Evolutionary conservation across 768 basidiomycete genomes (phyloP).

Genomic region (Xerocomellus intermedius): DNA sequence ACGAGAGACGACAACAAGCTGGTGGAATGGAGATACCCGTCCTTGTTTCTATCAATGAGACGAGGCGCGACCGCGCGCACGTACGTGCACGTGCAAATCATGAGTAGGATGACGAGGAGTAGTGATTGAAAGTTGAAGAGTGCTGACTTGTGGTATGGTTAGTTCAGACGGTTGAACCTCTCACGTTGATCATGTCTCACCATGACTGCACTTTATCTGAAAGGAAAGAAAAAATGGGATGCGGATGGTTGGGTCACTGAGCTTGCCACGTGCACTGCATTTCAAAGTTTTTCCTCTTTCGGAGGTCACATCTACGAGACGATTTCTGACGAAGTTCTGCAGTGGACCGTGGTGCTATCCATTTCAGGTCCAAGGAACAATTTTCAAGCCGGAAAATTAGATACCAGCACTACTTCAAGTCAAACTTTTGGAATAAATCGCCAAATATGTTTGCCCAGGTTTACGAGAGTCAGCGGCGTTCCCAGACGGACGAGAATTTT

Average conservation of each 20-base stretch:
- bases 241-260: neutral
- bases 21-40: conserved; percentile 60
- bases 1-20: neutral
- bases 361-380: too few relatives aligned
- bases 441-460: too few relatives aligned
- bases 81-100: conserved; percentile 98
- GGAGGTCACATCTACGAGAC: neutral
- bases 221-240: neutral
- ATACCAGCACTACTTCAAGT: too few relatives aligned
- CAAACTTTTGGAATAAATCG: too few relatives aligned
- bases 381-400: too few relatives aligned
- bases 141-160: conserved; percentile 62
- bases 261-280: neutral
- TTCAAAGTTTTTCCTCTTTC: too few relatives aligned
- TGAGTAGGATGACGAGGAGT: conserved; percentile 86
- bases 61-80: conserved; percentile 87
- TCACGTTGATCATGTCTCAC: conserved; percentile 15
- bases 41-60: conserved; percentile 89
- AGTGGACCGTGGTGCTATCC: too few relatives aligned
- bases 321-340: too few relatives aligned
- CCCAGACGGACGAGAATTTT: too few relatives aligned
- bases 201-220: conserved; percentile 9
- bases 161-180: neutral
- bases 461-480: too few relatives aligned
- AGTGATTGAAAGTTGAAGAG: conserved; percentile 98